Base-by-base conservation (phyloP, 2,329 filamentous ascomycete species). In the Colletotrichum zoysiae region DNA sequence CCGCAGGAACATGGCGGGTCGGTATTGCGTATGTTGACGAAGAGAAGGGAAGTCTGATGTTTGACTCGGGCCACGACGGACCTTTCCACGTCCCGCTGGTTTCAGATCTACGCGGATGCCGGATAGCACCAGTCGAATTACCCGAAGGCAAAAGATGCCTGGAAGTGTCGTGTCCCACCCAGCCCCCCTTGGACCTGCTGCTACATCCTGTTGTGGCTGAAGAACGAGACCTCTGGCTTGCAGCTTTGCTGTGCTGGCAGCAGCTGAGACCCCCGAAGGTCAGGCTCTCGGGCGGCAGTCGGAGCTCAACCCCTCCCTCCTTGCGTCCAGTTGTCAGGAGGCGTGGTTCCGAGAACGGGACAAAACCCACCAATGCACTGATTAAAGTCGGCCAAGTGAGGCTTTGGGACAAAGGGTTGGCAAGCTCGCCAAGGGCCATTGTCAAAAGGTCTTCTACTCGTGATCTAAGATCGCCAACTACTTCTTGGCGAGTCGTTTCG, bases 301-400 rank as follows among this genome's bases (percentile, higher is more conserved):
- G 74, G 66, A 77, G 81, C n/a, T 79, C 80, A 20, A 80, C 79
- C 5, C 82, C 83, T n/a, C 79, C 79, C 0, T 76, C 80, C 7
- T 70, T 77, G 73, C 82, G 82, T 18, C 78, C 77, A 26, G 71
- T 76, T 30, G 74, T 71, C 4, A 67, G 73, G 40, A 62, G 70
- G 42, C 74, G 73, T 35, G 73, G 70, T 33, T 74, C 74, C 18
- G 73, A 73, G 14, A 74, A 66, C 16, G 64, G 58, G 11, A 48
- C 61, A 16, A 83, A 79, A 38, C 74, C 79, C 2, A 78, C 81
- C 1, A 96, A 92, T 67, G 65, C 69, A 18, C 96, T 98, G 75
- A 98, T 98, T 84, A 99, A 98, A 79, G 94, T 98, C 59, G 96
- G 95, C 67, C 95, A 95, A 78, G 89, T 97, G 78, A 91, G 95